These are phyloP conservation scores for Elaeis oleifera DNA, from an alignment of 202 grass and related monocot genomes.

Conservation along the genomic window DNA sequence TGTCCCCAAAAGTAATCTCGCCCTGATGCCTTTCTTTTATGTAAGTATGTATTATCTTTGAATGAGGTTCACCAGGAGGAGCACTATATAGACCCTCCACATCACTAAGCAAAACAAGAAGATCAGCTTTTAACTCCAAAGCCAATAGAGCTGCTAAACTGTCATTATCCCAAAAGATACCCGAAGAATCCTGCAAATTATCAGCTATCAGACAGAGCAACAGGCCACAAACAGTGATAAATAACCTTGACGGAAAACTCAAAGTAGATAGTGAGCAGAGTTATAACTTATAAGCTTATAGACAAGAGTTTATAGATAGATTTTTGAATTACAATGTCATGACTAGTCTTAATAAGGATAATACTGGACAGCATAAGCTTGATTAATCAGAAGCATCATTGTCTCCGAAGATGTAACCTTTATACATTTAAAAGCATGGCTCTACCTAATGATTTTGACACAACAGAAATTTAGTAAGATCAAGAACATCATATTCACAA, in stretches of 20 bases:
- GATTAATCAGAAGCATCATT: too few relatives aligned
- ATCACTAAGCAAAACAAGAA: slow-evolving; percentile 88
- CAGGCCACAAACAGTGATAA: slow-evolving; percentile 11
- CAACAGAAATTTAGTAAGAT: too few relatives aligned
- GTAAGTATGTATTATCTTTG: slow-evolving; percentile 83
- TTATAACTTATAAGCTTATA: too few relatives aligned
- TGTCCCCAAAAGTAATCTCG: slow-evolving; percentile 92
- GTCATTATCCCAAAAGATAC: slow-evolving; percentile 99
- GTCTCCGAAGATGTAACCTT: too few relatives aligned
- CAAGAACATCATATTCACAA: too few relatives aligned
- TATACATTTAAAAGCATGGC: too few relatives aligned
- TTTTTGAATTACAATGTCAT: too few relatives aligned
- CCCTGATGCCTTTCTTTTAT: slow-evolving; percentile 81
- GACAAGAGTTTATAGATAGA: too few relatives aligned
- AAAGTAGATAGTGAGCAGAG: too few relatives aligned
- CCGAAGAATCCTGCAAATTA: slow-evolving; percentile 76
- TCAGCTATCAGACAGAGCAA: slow-evolving; percentile 1
- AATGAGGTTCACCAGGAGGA: slow-evolving; percentile 71
- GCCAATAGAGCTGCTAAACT: slow-evolving; percentile 91
- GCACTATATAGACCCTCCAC: slow-evolving; percentile 91
- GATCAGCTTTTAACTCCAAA: slow-evolving; percentile 86
- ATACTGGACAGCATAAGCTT: too few relatives aligned
- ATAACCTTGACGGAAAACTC: background rate
- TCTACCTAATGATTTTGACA: too few relatives aligned
- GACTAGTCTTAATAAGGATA: too few relatives aligned